phyloP scores from a whole-genome alignment of 2,329 filamentous ascomycete genomes.

The Paraphoma chrysanthemicola region DNA sequence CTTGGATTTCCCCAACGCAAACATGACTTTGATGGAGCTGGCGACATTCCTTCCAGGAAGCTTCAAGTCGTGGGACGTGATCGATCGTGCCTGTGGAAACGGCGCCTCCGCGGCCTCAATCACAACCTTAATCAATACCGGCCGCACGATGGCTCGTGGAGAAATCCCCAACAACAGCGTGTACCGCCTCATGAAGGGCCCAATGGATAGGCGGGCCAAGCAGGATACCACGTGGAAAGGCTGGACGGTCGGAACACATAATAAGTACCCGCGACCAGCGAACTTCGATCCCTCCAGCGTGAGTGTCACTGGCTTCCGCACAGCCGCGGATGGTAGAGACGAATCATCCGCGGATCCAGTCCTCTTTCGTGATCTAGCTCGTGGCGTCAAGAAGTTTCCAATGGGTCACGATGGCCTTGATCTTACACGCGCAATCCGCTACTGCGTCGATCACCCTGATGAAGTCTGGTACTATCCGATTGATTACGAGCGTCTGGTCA shows the following conservation, averaged over 20 bases:
- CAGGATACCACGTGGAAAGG: conserved; percentile 10
- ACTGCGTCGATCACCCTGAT: conserved; percentile 17
- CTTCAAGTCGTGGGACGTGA: conserved; percentile 29
- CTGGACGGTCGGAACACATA: conserved; percentile 15
- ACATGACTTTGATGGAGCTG: conserved; percentile 34
- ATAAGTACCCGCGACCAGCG: conserved; percentile 8
- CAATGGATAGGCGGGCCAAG: conserved; percentile 17
- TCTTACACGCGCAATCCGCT: conserved; percentile 27
- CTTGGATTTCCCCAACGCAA: conserved; percentile 25
- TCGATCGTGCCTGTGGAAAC: conserved; percentile 31
- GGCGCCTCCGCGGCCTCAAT: conserved; percentile 15
- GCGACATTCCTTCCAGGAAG: conserved; percentile 30
- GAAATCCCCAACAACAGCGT: conserved; percentile 17
- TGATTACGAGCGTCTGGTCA: conserved; percentile 19
- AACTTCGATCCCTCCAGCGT: conserved; percentile 18
- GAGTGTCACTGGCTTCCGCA: conserved; percentile 23
- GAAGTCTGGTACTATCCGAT: conserved; percentile 27
- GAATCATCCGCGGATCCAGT: conserved; percentile 7
- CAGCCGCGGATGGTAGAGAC: conserved; percentile 2
- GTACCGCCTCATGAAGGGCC: conserved; percentile 23
- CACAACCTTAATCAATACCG: conserved; percentile 22
- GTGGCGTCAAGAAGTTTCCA: conserved; percentile 20
- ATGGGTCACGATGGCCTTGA: conserved; percentile 25
- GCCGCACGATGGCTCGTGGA: conserved; percentile 18
- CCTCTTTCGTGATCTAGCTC: conserved; percentile 21